Conservation (phyloP, 495 filamentous ascomycete species). For the Penicillium argentinense region DNA sequence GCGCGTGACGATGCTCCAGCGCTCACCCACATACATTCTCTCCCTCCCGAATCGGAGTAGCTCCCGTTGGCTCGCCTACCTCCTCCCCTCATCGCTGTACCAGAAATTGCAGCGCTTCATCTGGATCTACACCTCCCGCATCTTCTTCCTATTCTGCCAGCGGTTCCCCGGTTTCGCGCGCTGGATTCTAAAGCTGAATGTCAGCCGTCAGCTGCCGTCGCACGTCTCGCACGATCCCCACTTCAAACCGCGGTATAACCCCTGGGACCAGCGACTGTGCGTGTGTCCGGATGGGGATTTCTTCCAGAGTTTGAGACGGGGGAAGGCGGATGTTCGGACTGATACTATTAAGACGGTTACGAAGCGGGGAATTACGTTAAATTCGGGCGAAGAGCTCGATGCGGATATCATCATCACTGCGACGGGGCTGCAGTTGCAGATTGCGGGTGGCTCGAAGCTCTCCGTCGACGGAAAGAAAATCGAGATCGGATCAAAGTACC, state of each 20-base stretch:
- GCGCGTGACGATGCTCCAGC: slow-evolving; percentile 55
- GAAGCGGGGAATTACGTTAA: slow-evolving; percentile 54
- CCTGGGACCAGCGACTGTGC: slow-evolving; percentile 75
- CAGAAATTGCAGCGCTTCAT: slow-evolving; percentile 42
- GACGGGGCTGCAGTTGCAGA: slow-evolving; percentile 62
- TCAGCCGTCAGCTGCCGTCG: slow-evolving; percentile 51
- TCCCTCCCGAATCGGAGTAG: slow-evolving; percentile 44
- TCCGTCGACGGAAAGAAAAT: slow-evolving; percentile 56
- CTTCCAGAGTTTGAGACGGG: slow-evolving; percentile 57
- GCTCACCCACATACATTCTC: slow-evolving; percentile 60
- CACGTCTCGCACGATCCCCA: slow-evolving; percentile 60
- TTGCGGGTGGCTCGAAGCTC: slow-evolving; percentile 51
- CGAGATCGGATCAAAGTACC: slow-evolving; percentile 43
- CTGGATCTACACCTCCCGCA: slow-evolving; percentile 44
- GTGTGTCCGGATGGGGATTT: slow-evolving; percentile 72
- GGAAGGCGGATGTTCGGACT: slow-evolving; percentile 64
- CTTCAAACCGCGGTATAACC: slow-evolving; percentile 70
- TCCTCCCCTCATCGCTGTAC: slow-evolving; percentile 37
- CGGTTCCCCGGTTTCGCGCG: slow-evolving; percentile 53
- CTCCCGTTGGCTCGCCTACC: slow-evolving; percentile 35
- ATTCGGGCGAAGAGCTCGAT: slow-evolving; percentile 54
- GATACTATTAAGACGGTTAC: slow-evolving; percentile 67
- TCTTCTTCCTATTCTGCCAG: slow-evolving; percentile 56
- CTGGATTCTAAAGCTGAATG: slow-evolving; percentile 41
- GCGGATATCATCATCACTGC: slow-evolving; percentile 76